phyloP scores from a whole-genome alignment of 805 yeast species.

The Starmerella apis region DNA sequence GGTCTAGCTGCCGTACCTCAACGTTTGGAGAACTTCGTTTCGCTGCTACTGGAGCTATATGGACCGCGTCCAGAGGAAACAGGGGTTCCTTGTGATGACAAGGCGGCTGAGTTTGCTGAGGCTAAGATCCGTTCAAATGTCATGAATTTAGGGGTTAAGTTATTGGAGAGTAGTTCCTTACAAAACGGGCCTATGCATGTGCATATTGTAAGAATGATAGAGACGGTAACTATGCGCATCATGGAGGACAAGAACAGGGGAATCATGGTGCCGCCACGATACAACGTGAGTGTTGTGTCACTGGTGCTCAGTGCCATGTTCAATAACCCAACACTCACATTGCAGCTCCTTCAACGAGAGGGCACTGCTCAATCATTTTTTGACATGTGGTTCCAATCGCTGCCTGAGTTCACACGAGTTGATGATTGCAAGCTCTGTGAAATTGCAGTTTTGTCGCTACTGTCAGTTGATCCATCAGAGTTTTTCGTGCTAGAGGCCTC shows the following conservation, averaged over 20 bases:
- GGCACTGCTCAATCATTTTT: conserved; percentile 44
- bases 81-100: background rate
- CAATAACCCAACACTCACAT: conserved; percentile 46
- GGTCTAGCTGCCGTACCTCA: conserved; percentile 35
- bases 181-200: conserved; percentile 18
- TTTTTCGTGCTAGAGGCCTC: conserved; percentile 30
- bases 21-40: conserved; percentile 39
- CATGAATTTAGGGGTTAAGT: conserved; percentile 51
- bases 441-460: conserved; percentile 52
- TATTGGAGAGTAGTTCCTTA: conserved; percentile 38
- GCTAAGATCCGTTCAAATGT: conserved; percentile 54
- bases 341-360: conserved; percentile 41
- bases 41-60: conserved; percentile 42
- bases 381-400: conserved; percentile 52
- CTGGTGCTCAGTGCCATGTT: conserved; percentile 55
- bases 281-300: conserved; percentile 45
- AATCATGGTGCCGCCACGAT: conserved; percentile 30
- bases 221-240: conserved; percentile 14
- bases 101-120: conserved; percentile 43
- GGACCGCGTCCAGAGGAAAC: conserved; percentile 15
- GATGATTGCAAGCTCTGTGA: conserved; percentile 70
- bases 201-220: conserved; percentile 15
- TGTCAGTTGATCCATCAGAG: conserved; percentile 31
- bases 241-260: conserved; percentile 9
- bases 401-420: conserved; percentile 53